These are phyloP conservation scores for Metschnikowia anglica DNA, from an alignment of 805 yeast genomes.

Conservation along the genomic window DNA sequence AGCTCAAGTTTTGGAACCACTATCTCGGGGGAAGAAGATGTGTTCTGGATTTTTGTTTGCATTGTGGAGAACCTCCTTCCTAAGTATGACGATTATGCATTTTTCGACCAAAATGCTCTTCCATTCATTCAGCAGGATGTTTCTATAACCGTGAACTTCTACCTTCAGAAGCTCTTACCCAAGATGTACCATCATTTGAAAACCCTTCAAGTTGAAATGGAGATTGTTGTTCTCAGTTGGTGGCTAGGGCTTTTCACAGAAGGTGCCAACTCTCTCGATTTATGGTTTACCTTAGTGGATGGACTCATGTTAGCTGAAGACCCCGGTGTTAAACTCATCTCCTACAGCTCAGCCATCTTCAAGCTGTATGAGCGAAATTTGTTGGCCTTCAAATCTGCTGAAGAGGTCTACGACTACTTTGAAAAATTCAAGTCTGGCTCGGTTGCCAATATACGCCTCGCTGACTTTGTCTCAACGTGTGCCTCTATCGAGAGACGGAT, in stretches of 20 bases:
- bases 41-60: slow-evolving; percentile 53
- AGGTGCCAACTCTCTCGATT: slow-evolving; percentile 47
- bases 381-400: slow-evolving; percentile 24
- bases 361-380: slow-evolving; percentile 35
- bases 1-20: slow-evolving; percentile 14
- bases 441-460: slow-evolving; percentile 22
- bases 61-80: slow-evolving; percentile 51
- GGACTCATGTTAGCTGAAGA: slow-evolving; percentile 35
- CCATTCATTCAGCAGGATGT: slow-evolving; percentile 41
- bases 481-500: slow-evolving; percentile 15
- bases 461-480: slow-evolving; percentile 22
- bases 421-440: slow-evolving; percentile 17
- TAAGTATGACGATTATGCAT: slow-evolving; percentile 30
- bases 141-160: slow-evolving; percentile 29
- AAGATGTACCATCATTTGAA: slow-evolving; percentile 37
- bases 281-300: slow-evolving; percentile 54
- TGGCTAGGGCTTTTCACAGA: slow-evolving; percentile 55
- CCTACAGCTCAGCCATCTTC: slow-evolving; percentile 36
- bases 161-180: slow-evolving; percentile 41
- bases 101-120: slow-evolving; percentile 19
- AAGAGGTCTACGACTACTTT: slow-evolving; percentile 33
- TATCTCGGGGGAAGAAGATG: slow-evolving; percentile 41
- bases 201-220: slow-evolving; percentile 41
- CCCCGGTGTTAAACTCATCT: slow-evolving; percentile 36
- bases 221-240: slow-evolving; percentile 55